Conservation (phyloP, 176 grass and related monocot genomes). For the Leersia perrieri region DNA sequence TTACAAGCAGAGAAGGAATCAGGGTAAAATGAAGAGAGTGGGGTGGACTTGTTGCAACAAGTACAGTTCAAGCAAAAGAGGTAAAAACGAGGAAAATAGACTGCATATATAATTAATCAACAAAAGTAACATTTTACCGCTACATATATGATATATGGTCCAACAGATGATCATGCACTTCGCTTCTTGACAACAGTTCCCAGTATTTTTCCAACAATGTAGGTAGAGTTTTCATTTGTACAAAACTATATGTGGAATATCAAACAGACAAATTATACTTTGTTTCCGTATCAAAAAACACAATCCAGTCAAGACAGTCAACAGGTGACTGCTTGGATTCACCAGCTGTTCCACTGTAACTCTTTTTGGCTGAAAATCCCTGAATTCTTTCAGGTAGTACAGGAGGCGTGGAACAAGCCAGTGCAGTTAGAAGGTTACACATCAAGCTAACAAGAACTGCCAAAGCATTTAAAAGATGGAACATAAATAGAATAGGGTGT, state of each 20-base stretch:
- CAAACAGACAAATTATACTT: background rate
- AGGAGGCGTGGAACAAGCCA: too few relatives aligned
- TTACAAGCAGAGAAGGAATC: background rate
- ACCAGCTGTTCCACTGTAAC: too few relatives aligned
- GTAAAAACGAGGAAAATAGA: too few relatives aligned
- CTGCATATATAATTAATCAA: background rate
- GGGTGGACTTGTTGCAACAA: background rate
- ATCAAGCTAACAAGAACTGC: too few relatives aligned
- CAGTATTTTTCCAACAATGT: background rate
- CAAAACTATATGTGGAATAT: background rate
- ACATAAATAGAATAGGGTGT: too few relatives aligned
- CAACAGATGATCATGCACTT: background rate
- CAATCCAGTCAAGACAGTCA: background rate
- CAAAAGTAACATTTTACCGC: background rate
- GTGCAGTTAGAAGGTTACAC: too few relatives aligned
- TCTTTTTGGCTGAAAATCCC: too few relatives aligned
- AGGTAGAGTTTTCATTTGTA: background rate
- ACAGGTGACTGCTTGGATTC: constrained; percentile 1
- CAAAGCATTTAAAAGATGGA: too few relatives aligned
- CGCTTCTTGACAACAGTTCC: background rate
- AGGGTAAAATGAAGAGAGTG: background rate
- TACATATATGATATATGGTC: too few relatives aligned
- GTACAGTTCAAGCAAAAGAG: background rate
- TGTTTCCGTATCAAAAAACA: background rate
- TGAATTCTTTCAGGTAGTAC: too few relatives aligned